phyloP scores from a whole-genome alignment of 805 yeast genomes.

The Ogataea polymorpha region DNA sequence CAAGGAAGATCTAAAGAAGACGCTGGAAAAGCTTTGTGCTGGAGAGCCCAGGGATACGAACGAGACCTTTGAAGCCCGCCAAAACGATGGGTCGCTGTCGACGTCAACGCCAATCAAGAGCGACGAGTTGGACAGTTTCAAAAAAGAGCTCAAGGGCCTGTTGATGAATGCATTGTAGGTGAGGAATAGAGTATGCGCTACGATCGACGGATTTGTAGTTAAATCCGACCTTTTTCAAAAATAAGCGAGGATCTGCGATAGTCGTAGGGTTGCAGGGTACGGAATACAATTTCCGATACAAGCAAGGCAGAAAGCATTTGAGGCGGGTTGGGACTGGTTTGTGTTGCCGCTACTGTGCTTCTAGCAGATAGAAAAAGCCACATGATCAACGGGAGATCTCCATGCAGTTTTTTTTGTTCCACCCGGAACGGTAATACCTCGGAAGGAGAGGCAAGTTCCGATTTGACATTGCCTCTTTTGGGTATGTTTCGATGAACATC shows the following conservation, averaged over 20 bases:
- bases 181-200: neutral
- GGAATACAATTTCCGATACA: neutral
- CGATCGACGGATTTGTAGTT: neutral
- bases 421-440: too few species aligned
- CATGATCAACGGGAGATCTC: too few species aligned
- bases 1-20: constrained; percentile 19
- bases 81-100: constrained; percentile 13
- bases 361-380: too few species aligned
- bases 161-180: constrained; percentile 16
- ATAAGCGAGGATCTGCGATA: neutral
- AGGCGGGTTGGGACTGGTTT: too few species aligned
- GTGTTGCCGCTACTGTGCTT: too few species aligned
- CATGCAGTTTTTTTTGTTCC: too few species aligned
- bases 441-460: too few species aligned
- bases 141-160: constrained; percentile 19
- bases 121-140: constrained; percentile 16
- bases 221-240: neutral
- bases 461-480: too few species aligned
- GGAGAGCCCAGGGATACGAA: constrained; percentile 1
- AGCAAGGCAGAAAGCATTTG: too few species aligned
- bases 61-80: constrained; percentile 7
- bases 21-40: constrained; percentile 19
- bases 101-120: constrained; percentile 22
- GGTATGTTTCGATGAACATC: too few species aligned
- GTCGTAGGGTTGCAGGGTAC: neutral